Percentiles rank a stretch among this genome's conserved stretches.
These are phyloP conservation scores for Euphorbia celastroides DNA, from an alignment of 441 rosid genomes.

Conservation along the genomic window DNA sequence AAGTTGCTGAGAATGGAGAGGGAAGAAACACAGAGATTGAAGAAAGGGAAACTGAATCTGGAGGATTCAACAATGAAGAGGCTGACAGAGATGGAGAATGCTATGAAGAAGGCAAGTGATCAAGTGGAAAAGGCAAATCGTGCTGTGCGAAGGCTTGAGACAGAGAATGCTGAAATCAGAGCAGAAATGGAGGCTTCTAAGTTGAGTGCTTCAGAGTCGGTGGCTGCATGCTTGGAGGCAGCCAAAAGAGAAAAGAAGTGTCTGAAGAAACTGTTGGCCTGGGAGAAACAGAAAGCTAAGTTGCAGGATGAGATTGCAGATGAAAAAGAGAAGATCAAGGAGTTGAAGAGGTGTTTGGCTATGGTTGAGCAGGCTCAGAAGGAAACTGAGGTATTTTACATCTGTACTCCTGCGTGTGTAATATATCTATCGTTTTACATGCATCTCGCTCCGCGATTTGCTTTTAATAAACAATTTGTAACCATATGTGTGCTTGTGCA, in stretches of 20 bases:
- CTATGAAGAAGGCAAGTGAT: slow-evolving; percentile 71
- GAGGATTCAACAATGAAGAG: slow-evolving; percentile 77
- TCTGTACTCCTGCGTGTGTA: background rate
- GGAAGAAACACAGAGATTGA: slow-evolving; percentile 72
- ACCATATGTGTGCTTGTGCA: background rate
- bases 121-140: slow-evolving; percentile 75
- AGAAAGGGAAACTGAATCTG: slow-evolving; percentile 74
- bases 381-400: slow-evolving; percentile 64
- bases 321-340: slow-evolving; percentile 69
- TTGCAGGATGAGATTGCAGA: slow-evolving; percentile 65
- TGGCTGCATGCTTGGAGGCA: slow-evolving; percentile 59
- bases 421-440: background rate
- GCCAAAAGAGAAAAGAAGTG: slow-evolving; percentile 81
- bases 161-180: slow-evolving; percentile 80
- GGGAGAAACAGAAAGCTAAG: slow-evolving; percentile 86
- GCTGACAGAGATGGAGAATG: slow-evolving; percentile 77
- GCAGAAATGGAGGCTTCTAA: slow-evolving; percentile 94
- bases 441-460: background rate
- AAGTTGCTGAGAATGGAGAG: slow-evolving; percentile 73
- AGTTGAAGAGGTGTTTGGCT: slow-evolving; percentile 50
- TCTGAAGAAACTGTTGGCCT: slow-evolving; percentile 68
- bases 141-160: slow-evolving; percentile 67
- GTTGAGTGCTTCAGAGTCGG: slow-evolving; percentile 85
- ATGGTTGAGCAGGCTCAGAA: slow-evolving; percentile 46
- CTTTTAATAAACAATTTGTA: background rate